Base-by-base conservation (phyloP, 2,329 filamentous ascomycete species). In the Aspergillus pseudonomiae region DNA sequence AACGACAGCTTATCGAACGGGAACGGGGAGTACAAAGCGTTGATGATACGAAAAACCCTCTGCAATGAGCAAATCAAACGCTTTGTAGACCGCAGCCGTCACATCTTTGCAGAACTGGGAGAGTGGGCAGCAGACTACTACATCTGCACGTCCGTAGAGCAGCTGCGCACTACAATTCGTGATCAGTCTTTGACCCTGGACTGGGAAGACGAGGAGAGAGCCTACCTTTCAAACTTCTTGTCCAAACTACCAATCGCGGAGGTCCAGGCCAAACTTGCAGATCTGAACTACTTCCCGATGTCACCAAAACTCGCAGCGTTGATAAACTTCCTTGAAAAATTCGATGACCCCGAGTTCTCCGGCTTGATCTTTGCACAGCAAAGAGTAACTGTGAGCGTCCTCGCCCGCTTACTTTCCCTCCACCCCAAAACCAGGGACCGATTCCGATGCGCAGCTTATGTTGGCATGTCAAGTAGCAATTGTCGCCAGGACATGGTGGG, bases 351-450 rank as follows among this genome's bases (percentile, higher is more conserved):
- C 0, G 82, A 85, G 4, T 88, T 80, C 34, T 78, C 77, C 0
- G 81, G 88, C 0, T 88, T 94, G 19, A 77, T 93, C 0, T 94
- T 94, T 67, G 90, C 86, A 28, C 80, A 85, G 62, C 86, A 91
- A 70, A 80, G 89, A 57, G 83, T 83, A 1, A 88, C 86, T 0
- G 88, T 88, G 0, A 82, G 81, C 7, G 83, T 91, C 4, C 77
- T 94, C 34, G 77, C 82, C 2, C 81, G 88, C 6, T 71, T 92
- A 1, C 75, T 93, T 1, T 80, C 81, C 0, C 69, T 79, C 0
- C 84, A 89, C 65, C 84, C 88, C 34, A 63, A 67, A 9, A 80
- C 74, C 2, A 73, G 79, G 62, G 68, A 77, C 30, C 82, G 82
- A 3, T 88, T 88, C 61, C 68, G 68, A 32, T 72, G 69, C 62